phyloP scores from a whole-genome alignment of 2,329 filamentous ascomycete species.

The Apiospora aurea region DNA sequence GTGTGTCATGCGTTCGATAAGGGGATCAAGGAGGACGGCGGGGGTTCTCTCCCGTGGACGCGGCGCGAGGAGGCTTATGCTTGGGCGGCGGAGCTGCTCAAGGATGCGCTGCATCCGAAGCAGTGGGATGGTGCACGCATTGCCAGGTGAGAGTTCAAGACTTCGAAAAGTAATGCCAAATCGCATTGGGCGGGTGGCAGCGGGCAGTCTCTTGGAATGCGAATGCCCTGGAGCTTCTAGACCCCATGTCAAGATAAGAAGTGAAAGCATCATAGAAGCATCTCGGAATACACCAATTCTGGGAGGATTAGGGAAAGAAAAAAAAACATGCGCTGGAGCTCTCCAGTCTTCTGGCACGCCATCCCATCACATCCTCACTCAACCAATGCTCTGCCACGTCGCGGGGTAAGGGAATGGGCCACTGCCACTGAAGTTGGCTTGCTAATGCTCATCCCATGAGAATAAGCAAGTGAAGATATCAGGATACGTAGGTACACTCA shows the following conservation, averaged over 20 bases:
- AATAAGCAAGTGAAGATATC: neutral
- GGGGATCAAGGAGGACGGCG: neutral
- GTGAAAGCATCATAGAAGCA: neutral
- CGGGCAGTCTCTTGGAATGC: neutral
- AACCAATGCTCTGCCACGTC: neutral
- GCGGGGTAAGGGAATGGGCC: neutral
- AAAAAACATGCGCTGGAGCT: accelerated
- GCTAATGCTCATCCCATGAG: neutral
- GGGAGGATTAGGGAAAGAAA: neutral
- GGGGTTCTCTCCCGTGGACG: neutral
- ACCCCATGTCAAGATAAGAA: neutral
- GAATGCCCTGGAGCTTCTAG: neutral
- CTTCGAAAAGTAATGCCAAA: too few relatives aligned
- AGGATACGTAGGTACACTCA: neutral
- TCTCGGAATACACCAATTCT: neutral
- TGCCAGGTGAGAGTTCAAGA: too few relatives aligned
- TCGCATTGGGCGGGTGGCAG: neutral
- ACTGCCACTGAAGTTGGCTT: neutral
- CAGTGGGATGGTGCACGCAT: too few relatives aligned
- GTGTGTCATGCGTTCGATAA: neutral
- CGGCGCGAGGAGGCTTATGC: slow-evolving; percentile 12
- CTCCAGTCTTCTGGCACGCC: neutral
- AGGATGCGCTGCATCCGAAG: neutral
- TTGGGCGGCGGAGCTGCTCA: slow-evolving; percentile 3
- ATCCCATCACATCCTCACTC: neutral